Evolutionary conservation across 352 stramenopile species (phyloP).

Genomic region (Bremia lactucae): DNA sequence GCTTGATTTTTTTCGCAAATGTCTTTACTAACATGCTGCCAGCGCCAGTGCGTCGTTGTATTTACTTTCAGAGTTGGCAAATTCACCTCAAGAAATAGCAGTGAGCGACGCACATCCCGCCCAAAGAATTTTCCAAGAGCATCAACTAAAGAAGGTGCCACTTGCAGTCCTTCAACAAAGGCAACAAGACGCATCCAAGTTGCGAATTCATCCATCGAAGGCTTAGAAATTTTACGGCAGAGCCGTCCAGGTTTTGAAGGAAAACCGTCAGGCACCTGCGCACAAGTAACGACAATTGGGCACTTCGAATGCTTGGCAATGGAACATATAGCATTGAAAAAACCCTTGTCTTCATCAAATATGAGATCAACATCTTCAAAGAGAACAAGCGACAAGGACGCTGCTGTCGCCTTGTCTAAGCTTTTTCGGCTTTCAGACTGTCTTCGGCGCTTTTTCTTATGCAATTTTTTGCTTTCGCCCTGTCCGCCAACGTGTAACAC

Average conservation of each 20-base stretch:
- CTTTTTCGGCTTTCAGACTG: slow-evolving; percentile 23
- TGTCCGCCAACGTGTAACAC: slow-evolving; percentile 44
- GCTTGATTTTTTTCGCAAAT: slow-evolving; percentile 1
- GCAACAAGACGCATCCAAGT: slow-evolving; percentile 56
- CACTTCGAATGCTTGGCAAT: slow-evolving; percentile 78
- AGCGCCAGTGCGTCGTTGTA: slow-evolving; percentile 16
- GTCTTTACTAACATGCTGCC: slow-evolving; percentile 11
- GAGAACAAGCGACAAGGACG: slow-evolving; percentile 66
- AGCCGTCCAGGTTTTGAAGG: slow-evolving; percentile 37
- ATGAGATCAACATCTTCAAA: slow-evolving; percentile 78
- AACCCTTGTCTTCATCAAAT: slow-evolving; percentile 77
- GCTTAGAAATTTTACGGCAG: slow-evolving; percentile 25
- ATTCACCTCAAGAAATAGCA: slow-evolving; percentile 62
- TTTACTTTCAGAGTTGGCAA: slow-evolving; percentile 11
- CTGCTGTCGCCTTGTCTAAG: slow-evolving; percentile 22
- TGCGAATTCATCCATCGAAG: slow-evolving; percentile 47
- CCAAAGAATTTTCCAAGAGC: slow-evolving; percentile 42
- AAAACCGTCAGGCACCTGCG: slow-evolving; percentile 47
- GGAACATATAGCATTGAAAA: slow-evolving; percentile 51
- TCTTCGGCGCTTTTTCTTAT: slow-evolving; percentile 34
- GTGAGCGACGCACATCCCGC: slow-evolving; percentile 53
- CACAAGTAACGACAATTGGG: slow-evolving; percentile 66
- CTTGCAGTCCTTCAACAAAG: slow-evolving; percentile 36
- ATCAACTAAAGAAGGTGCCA: slow-evolving; percentile 25
- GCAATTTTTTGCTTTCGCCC: slow-evolving; percentile 35